Percentiles rank a stretch among this genome's conserved stretches.
These are phyloP conservation scores for Cladobotryum protrusum DNA, from an alignment of 2,329 filamentous ascomycete genomes.

Conservation along the genomic window DNA sequence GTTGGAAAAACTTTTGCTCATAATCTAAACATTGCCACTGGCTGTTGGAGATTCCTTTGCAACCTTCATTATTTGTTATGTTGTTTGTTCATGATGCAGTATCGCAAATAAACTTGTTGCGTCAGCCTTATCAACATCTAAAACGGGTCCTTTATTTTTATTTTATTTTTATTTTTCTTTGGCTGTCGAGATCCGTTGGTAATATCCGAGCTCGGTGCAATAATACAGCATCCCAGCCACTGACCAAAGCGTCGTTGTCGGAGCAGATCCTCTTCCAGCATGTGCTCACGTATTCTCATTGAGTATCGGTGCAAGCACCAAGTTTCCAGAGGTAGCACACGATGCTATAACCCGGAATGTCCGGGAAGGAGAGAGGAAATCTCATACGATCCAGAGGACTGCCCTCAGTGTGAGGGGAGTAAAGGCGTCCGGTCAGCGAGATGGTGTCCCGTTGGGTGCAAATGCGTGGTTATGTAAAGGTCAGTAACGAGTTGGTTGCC, in stretches of 20 bases:
- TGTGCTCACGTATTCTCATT: conserved; percentile 29
- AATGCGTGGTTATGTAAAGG: conserved; percentile 20
- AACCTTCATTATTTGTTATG: conserved; percentile 1
- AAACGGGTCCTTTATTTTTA: background rate
- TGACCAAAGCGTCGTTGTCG: too few species aligned
- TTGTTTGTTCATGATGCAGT: conserved; percentile 3
- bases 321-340: conserved; percentile 28
- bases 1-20: too few species aligned
- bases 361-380: conserved; percentile 26
- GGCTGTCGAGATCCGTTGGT: background rate
- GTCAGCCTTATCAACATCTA: background rate
- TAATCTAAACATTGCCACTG: too few species aligned
- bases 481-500: background rate
- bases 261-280: conserved; percentile 12
- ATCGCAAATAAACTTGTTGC: background rate
- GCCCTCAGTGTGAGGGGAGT: conserved; percentile 29
- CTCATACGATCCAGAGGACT: conserved; percentile 25
- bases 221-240: too few species aligned
- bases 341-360: conserved; percentile 29
- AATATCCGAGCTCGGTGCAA: too few species aligned
- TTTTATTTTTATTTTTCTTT: too few species aligned
- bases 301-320: conserved; percentile 33
- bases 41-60: too few species aligned
- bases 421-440: conserved; percentile 26
- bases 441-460: conserved; percentile 32